Evolutionary conservation across 139 green algal genomes (phyloP), one percentile per base, ranked within the genome.

Genomic region (Edaphochlamys debaryana): DNA sequence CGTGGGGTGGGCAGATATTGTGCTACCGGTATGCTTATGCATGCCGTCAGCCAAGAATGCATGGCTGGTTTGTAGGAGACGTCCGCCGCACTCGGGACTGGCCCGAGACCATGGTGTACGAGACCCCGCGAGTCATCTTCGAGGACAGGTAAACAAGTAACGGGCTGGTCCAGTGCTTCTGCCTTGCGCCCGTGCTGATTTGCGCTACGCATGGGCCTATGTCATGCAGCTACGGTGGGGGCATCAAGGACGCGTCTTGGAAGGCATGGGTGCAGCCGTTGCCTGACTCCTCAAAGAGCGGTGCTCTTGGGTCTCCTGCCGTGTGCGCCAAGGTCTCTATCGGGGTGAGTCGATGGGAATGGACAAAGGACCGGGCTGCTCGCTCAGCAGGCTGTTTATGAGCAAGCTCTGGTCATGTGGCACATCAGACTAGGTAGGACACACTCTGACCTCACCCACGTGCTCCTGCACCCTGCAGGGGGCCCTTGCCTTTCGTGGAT

Each of bases 271-370:
- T 85, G 50, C 79, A 85, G 67, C 38, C 79, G 1, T 38, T 78
- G 5, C 5, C 3, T 15, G 52, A 78, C 29, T 85, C 79, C 0
- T 7, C 45, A 25, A 75, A 45, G 58, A 69, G 56, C 25, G 70
- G 80, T 36, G 41, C 58, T 22, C 7, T 52, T 25, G 60, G 62
- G 37, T 60, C 62, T 29, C 42, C 66, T 0, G 75, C 40, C 3
- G 1, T 82, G 4, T 82, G 75, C 62, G 75, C 41, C 60, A 82
- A 82, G n/a, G 60, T 82, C 4, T 36, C 23, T n/a, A 64, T 72
- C 19, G 75, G 75, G 60, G 75, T 82, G 41, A 82, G 75, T 60
- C 56, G 4, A 6, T n/a, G n/a, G n/a, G n/a, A n/a, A n/a, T n/a
- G n/a, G n/a, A n/a, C n/a, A n/a, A n/a, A n/a, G n/a, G n/a, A n/a